These are phyloP conservation scores for Colletotrichum sp. DNA, from an alignment of 2,329 filamentous ascomycete genomes.

Conservation along the genomic window DNA sequence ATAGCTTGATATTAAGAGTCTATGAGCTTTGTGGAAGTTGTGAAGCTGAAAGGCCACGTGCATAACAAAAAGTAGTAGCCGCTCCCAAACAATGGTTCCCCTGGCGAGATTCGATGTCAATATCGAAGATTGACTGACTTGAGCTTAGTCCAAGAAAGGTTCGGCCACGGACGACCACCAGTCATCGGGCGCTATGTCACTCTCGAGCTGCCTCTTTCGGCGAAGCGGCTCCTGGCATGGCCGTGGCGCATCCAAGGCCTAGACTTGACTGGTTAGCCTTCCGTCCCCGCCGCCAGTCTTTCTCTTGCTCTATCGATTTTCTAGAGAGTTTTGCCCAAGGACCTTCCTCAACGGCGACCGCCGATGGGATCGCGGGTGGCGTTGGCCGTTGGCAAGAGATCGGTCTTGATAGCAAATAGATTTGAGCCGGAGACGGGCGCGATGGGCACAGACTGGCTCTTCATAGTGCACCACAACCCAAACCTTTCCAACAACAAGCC, in stretches of 20 bases:
- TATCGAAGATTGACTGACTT: not conserved
- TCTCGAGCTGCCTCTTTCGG: slow-evolving; percentile 17
- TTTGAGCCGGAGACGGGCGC: not conserved
- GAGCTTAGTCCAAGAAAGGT: slow-evolving; percentile 1
- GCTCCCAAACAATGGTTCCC: not conserved
- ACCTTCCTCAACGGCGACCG: slow-evolving; percentile 9
- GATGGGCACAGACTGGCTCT: not conserved
- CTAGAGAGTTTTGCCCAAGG: not conserved
- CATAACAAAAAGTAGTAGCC: not conserved
- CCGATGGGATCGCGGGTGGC: not conserved
- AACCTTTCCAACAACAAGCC: not conserved
- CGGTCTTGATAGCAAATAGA: not conserved
- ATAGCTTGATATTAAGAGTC: not conserved
- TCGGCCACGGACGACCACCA: not conserved
- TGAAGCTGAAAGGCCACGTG: not conserved
- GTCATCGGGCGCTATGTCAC: not conserved
- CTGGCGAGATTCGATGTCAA: not conserved
- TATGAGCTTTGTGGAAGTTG: accelerated
- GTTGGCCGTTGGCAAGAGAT: not conserved
- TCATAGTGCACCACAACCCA: not conserved
- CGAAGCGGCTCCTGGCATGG: slow-evolving; percentile 4
- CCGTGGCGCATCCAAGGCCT: not conserved
- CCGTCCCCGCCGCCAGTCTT: not conserved
- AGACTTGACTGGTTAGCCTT: not conserved
- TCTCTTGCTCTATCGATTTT: not conserved